These are phyloP conservation scores for Pythium apleroticum DNA, from an alignment of 352 stramenopile genomes.

Conservation along the genomic window DNA sequence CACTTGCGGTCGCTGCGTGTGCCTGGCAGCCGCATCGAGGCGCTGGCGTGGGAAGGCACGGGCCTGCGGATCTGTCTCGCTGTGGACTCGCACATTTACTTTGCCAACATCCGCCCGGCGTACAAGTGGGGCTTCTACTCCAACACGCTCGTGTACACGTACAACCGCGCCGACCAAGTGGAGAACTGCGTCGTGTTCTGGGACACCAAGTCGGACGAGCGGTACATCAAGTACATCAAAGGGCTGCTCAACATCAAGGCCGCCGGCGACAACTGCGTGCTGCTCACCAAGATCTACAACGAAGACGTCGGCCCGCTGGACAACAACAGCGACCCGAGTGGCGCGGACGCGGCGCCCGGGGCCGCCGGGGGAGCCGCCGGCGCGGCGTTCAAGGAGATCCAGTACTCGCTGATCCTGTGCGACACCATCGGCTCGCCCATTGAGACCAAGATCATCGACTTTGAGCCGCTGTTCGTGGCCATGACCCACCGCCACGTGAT, in stretches of 20 bases:
- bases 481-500: slow-evolving; percentile 90
- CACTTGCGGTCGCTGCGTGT: slow-evolving; percentile 88
- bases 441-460: slow-evolving; percentile 83
- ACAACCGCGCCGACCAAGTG: slow-evolving; percentile 86
- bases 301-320: slow-evolving; percentile 48
- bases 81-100: slow-evolving; percentile 95
- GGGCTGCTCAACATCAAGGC: slow-evolving; percentile 76
- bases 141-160: slow-evolving; percentile 91
- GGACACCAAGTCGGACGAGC: slow-evolving; percentile 88
- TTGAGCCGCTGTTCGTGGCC: slow-evolving; percentile 78
- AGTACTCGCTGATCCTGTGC: slow-evolving; percentile 87
- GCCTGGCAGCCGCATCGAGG: slow-evolving; percentile 83
- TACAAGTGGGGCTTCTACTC: slow-evolving; percentile 92
- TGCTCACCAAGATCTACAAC: slow-evolving; percentile 85
- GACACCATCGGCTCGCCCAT: slow-evolving; percentile 84
- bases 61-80: slow-evolving; percentile 91
- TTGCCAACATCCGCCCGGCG: slow-evolving; percentile 92
- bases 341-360: background rate
- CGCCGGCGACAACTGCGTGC: slow-evolving; percentile 82
- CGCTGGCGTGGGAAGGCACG: slow-evolving; percentile 90
- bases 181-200: slow-evolving; percentile 91
- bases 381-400: slow-evolving; percentile 52
- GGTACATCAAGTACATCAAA: slow-evolving; percentile 87
- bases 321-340: slow-evolving; percentile 22
- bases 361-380: slow-evolving; percentile 6